These are phyloP conservation scores for Echinochloa phyllopogon DNA, from an alignment of 176 grass and related monocot species.

Conservation along the genomic window DNA sequence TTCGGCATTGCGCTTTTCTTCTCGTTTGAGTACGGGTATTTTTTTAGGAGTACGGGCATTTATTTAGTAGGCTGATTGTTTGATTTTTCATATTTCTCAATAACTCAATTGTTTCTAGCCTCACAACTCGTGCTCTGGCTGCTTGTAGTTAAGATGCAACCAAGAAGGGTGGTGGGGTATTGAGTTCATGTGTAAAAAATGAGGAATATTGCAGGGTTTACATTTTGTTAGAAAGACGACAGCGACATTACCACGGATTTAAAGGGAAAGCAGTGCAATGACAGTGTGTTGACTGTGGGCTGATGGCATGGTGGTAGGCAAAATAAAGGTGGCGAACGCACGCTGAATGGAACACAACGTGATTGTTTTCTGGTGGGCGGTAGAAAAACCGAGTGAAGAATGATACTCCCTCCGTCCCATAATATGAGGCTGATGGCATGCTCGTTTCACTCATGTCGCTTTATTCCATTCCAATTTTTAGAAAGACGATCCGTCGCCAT, in stretches of 20 bases:
- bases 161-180: neutral
- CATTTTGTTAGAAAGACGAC: neutral
- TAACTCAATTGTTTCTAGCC: neutral
- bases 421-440: too few relatives aligned
- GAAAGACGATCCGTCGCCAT: too few relatives aligned
- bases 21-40: neutral
- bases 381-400: neutral
- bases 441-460: too few relatives aligned
- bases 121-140: neutral
- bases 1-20: neutral
- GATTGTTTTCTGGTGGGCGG: neutral
- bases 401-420: too few relatives aligned
- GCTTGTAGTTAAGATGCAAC: neutral
- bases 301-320: too few relatives aligned
- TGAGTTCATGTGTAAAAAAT: neutral
- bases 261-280: neutral
- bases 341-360: too few relatives aligned
- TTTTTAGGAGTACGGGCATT: too few relatives aligned
- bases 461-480: too few relatives aligned
- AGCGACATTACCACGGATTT: too few relatives aligned
- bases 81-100: neutral
- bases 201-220: neutral
- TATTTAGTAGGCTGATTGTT: neutral
- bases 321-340: neutral
- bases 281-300: too few relatives aligned